phyloP scores from a whole-genome alignment of 2,329 filamentous ascomycete species.

The Arthrobotrys iridis region DNA sequence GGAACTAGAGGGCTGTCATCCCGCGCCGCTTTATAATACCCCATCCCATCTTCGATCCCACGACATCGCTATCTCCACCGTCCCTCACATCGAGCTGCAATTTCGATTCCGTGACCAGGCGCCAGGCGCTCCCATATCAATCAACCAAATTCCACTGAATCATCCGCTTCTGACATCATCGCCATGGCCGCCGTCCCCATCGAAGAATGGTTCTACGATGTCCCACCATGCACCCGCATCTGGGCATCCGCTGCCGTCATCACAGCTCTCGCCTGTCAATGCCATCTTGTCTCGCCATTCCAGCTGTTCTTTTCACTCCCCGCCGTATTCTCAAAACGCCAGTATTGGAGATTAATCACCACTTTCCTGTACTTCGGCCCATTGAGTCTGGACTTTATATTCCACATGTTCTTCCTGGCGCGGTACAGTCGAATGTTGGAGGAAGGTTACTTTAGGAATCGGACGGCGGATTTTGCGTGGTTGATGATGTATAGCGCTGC shows the following conservation, averaged over 20 bases:
- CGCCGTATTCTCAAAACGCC: constrained; percentile 87
- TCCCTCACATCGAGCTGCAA: not conserved
- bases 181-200: constrained; percentile 68
- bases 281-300: constrained; percentile 88
- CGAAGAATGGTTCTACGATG: constrained; percentile 98
- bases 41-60: not conserved
- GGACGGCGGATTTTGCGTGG: constrained; percentile 94
- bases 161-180: constrained; percentile 61
- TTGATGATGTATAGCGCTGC: constrained; percentile 84
- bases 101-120: not conserved
- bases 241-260: constrained; percentile 94
- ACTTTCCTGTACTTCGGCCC: constrained; percentile 98
- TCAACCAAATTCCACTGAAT: not conserved
- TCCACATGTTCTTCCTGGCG: constrained; percentile 98
- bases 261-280: constrained; percentile 89
- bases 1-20: not conserved
- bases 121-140: not conserved
- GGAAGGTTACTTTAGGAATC: constrained; percentile 84
- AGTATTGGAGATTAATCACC: constrained; percentile 97
- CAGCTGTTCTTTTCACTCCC: constrained; percentile 97
- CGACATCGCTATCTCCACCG: not conserved
- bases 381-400: constrained; percentile 90
- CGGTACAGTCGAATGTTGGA: constrained; percentile 95
- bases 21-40: constrained; percentile 13
- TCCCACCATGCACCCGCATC: constrained; percentile 94